Percentiles rank a stretch among this genome's conserved stretches.
phyloP scores from a whole-genome alignment of 805 yeast genomes.

The Ogataea trehaloabstinens region DNA sequence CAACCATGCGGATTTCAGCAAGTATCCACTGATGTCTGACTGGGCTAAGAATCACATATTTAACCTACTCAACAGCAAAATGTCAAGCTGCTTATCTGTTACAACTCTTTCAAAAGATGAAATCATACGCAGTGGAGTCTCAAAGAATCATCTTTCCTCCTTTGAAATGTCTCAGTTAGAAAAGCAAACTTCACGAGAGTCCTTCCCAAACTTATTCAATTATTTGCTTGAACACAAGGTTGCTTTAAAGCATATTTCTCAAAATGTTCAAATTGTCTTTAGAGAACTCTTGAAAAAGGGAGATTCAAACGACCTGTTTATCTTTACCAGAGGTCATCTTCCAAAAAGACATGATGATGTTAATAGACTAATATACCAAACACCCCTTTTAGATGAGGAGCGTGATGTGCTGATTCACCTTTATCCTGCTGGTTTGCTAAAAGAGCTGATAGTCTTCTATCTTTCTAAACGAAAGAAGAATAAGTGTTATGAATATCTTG shows the following conservation, averaged over 20 bases:
- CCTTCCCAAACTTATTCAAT: not conserved
- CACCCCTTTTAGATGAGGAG: not conserved
- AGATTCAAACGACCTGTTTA: not conserved
- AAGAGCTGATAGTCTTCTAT: not conserved
- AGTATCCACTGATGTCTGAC: not conserved
- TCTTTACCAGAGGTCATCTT: not conserved
- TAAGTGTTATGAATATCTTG: slow-evolving; percentile 3
- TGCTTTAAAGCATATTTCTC: not conserved
- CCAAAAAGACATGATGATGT: not conserved
- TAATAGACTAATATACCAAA: not conserved
- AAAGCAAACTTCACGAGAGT: not conserved
- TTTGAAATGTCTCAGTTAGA: not conserved
- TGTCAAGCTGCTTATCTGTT: not conserved
- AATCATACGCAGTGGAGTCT: not conserved
- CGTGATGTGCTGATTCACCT: not conserved
- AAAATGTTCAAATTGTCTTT: not conserved
- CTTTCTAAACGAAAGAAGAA: not conserved
- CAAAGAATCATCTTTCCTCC: not conserved
- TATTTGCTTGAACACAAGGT: not conserved
- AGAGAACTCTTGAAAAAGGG: not conserved
- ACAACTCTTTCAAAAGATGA: not conserved
- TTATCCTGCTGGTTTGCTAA: slow-evolving; percentile 3
- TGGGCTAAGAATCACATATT: not conserved
- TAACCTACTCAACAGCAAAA: not conserved
- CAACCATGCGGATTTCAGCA: not conserved